phyloP scores from a whole-genome alignment of 148 eudicot species.

The Silene latifolia region DNA sequence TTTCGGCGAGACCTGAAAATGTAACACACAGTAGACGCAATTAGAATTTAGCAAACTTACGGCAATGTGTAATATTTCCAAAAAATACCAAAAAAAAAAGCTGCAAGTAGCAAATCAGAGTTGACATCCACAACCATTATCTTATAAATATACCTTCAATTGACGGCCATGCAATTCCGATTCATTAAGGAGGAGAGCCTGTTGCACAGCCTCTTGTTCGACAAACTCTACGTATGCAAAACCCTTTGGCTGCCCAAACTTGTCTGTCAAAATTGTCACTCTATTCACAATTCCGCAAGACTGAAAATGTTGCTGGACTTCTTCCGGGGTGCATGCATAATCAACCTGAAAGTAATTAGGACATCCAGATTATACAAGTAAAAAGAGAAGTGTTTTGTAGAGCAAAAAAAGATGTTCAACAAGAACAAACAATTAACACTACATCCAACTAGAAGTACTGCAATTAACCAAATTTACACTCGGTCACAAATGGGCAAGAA shows the following conservation, averaged over 20 bases:
- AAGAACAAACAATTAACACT: neutral
- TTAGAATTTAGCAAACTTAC: neutral
- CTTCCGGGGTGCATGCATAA: constrained; percentile 97
- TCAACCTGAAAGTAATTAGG: constrained; percentile 58
- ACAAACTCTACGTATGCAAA: constrained; percentile 96
- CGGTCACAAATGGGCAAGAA: neutral
- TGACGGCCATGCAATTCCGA: constrained; percentile 97
- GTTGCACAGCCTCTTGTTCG: constrained; percentile 82
- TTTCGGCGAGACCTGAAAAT: constrained; percentile 65
- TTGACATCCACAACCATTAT: neutral
- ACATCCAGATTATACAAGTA: constrained; percentile 10
- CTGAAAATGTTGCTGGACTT: constrained; percentile 97
- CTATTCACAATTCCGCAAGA: constrained; percentile 87
- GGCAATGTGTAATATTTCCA: neutral
- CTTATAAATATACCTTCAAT: constrained; percentile 49
- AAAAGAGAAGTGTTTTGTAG: constrained; percentile 7
- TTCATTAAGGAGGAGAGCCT: constrained; percentile 74
- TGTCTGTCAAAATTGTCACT: constrained; percentile 85
- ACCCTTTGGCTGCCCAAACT: constrained; percentile 96
- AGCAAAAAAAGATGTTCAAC: neutral
- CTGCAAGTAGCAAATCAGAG: neutral
- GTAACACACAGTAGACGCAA: neutral
- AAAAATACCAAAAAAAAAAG: neutral
- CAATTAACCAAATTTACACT: neutral
- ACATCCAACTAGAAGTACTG: constrained; percentile 1